These are phyloP conservation scores for Beauveria asiatica DNA, from an alignment of 2,329 filamentous ascomycete genomes.

Conservation along the genomic window DNA sequence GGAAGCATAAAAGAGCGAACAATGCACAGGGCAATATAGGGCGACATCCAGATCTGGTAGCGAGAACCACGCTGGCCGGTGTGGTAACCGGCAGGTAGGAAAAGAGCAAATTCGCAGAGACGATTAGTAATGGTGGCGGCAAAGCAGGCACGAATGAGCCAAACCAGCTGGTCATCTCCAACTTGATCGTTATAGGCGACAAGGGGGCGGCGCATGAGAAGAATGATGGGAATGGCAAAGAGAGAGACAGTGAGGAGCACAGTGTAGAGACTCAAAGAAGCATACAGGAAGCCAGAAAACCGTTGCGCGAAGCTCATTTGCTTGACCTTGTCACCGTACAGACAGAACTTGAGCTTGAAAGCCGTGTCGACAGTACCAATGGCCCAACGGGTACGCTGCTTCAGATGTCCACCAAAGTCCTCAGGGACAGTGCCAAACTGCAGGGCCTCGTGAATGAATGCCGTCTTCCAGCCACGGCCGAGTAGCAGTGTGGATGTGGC, in stretches of 20 bases:
- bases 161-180: conserved; percentile 42
- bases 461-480: conserved; percentile 53
- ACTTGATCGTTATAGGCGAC: conserved; percentile 41
- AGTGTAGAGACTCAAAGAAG: conserved; percentile 46
- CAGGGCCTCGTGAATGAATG: conserved; percentile 49
- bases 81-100: conserved; percentile 50
- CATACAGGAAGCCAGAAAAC: conserved; percentile 50
- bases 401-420: conserved; percentile 45
- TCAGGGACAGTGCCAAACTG: conserved; percentile 54
- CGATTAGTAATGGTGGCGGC: conserved; percentile 41
- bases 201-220: conserved; percentile 47
- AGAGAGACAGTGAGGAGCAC: conserved; percentile 45
- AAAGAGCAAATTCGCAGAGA: conserved; percentile 50
- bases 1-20: conserved; percentile 50
- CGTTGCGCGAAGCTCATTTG: conserved; percentile 49
- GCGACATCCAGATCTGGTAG: conserved; percentile 55
- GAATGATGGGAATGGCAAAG: conserved; percentile 50
- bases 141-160: conserved; percentile 49
- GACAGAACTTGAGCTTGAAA: conserved; percentile 51
- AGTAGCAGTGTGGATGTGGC: conserved; percentile 50
- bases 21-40: conserved; percentile 50
- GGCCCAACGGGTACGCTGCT: conserved; percentile 49
- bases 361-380: conserved; percentile 50
- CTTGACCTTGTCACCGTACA: conserved; percentile 43
- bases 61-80: conserved; percentile 48